Percentiles rank a stretch among this genome's conserved stretches.
Evolutionary conservation across 148 eudicot genomes (phyloP).

Genomic region (Persicaria tinctoria): DNA sequence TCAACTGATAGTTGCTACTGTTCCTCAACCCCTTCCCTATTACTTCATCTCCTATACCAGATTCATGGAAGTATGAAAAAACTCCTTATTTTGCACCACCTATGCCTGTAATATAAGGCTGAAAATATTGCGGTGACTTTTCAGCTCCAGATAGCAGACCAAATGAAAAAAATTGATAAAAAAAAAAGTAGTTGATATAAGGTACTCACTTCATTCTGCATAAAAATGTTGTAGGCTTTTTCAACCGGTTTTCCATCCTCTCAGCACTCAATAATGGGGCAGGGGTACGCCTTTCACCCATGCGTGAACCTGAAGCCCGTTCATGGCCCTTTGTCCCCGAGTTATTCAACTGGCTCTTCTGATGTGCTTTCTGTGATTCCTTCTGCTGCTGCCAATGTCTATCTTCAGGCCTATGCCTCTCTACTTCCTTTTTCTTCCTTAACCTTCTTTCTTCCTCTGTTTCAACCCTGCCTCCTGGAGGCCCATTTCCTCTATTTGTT

Average conservation of each 20-base stretch:
- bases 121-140: neutral
- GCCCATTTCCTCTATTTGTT: conserved; percentile 43
- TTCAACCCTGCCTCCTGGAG: conserved; percentile 48
- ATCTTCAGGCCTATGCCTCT: conserved; percentile 74
- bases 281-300: conserved; percentile 65
- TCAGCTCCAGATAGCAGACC: neutral
- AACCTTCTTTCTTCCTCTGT: conserved; percentile 90
- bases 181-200: conserved; percentile 10
- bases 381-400: conserved; percentile 68
- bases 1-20: neutral
- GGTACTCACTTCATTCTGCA: conserved; percentile 95
- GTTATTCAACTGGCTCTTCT: conserved; percentile 56
- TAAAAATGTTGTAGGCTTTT: conserved; percentile 89
- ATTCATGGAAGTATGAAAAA: neutral
- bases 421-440: conserved; percentile 75
- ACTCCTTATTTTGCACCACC: neutral
- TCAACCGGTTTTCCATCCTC: conserved; percentile 80
- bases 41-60: neutral
- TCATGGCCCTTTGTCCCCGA: conserved; percentile 65
- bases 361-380: conserved; percentile 56
- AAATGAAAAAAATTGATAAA: conserved; percentile 5
- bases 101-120: neutral
- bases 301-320: conserved; percentile 68
- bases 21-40: neutral
- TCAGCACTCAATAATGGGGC: conserved; percentile 68